A percentile compares a stretch with the other conserved stretches of the same genome.
phyloP scores from a whole-genome alignment of 257 asterid genomes.

The Ophiorrhiza pumila region DNA sequence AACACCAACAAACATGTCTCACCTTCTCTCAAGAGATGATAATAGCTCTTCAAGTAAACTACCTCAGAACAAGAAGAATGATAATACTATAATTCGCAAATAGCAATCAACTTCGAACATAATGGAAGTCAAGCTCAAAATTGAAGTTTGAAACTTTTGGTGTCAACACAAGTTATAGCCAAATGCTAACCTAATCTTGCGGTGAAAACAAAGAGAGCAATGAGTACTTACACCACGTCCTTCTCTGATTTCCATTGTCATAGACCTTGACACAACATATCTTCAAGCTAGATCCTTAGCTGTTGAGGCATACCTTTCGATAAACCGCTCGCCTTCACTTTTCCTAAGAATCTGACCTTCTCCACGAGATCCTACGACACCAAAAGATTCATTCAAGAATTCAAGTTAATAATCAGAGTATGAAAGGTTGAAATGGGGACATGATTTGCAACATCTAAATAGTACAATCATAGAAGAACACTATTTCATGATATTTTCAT shows the following conservation, averaged over 20 bases:
- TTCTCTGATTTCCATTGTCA: constrained; percentile 99
- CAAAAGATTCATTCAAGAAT: constrained; percentile 12
- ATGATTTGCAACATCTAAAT: not conserved
- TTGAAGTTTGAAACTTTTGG: not conserved
- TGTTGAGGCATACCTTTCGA: constrained; percentile 98
- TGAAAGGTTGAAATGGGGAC: not conserved
- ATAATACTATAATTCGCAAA: not conserved
- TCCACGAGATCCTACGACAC: constrained; percentile 83
- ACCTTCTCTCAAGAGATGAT: not conserved
- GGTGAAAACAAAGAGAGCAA: constrained; percentile 10
- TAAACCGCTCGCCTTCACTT: constrained; percentile 98
- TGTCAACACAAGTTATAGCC: not conserved
- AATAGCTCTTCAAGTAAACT: not conserved
- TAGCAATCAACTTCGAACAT: not conserved
- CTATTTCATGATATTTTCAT: not conserved
- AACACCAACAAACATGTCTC: not conserved
- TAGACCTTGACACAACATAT: constrained; percentile 96
- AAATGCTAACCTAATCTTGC: not conserved
- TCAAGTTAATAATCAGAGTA: not conserved
- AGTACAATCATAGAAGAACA: not conserved
- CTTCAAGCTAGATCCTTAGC: constrained; percentile 99
- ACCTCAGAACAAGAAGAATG: not conserved
- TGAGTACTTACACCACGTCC: constrained; percentile 95
- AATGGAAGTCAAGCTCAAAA: not conserved
- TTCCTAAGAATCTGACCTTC: constrained; percentile 98